These are phyloP conservation scores for Podaxis mareebaensis DNA, from an alignment of 768 basidiomycete genomes.

Conservation along the genomic window DNA sequence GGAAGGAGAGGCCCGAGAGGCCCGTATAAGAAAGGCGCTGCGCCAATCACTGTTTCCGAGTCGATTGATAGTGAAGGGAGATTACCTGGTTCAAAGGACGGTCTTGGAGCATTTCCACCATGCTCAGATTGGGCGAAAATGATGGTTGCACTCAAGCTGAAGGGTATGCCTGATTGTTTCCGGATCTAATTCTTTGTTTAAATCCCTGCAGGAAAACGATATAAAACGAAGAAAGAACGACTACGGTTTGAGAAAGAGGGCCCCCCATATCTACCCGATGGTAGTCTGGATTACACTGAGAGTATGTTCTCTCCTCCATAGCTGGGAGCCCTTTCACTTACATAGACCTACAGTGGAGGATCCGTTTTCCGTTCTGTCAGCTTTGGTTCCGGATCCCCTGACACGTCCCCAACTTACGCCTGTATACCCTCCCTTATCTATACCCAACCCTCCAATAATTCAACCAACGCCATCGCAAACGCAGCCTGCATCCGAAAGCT, in stretches of 20 bases:
- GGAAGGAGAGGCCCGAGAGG: slow-evolving; percentile 49
- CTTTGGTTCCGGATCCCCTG: slow-evolving; percentile 58
- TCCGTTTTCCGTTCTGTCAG: slow-evolving; percentile 68
- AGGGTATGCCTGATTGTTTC: slow-evolving; percentile 44
- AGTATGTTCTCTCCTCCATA: slow-evolving; percentile 43
- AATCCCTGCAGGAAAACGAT: slow-evolving; percentile 58
- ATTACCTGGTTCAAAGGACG: slow-evolving; percentile 76
- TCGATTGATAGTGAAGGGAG: slow-evolving; percentile 69
- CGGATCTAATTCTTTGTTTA: background rate
- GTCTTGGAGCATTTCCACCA: slow-evolving; percentile 70
- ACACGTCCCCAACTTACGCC: slow-evolving; percentile 59
- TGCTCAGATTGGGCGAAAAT: slow-evolving; percentile 70
- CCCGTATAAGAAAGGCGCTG: slow-evolving; percentile 49
- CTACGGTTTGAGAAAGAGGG: slow-evolving; percentile 77
- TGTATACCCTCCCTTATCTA: slow-evolving; percentile 48
- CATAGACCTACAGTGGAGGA: slow-evolving; percentile 61
- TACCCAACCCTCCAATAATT: slow-evolving; percentile 19
- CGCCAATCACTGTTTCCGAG: slow-evolving; percentile 34
- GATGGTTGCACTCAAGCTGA: slow-evolving; percentile 74
- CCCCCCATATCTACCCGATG: slow-evolving; percentile 68
- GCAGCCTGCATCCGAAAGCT: slow-evolving; percentile 14
- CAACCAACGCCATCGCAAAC: slow-evolving; percentile 19
- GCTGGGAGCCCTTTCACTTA: slow-evolving; percentile 13
- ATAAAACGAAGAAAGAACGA: slow-evolving; percentile 80
- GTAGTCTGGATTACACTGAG: slow-evolving; percentile 76